A percentile compares a stretch with the other conserved stretches of the same genome.
Conservation (phyloP, 2,329 filamentous ascomycete species). For the Eutypa lata region DNA sequence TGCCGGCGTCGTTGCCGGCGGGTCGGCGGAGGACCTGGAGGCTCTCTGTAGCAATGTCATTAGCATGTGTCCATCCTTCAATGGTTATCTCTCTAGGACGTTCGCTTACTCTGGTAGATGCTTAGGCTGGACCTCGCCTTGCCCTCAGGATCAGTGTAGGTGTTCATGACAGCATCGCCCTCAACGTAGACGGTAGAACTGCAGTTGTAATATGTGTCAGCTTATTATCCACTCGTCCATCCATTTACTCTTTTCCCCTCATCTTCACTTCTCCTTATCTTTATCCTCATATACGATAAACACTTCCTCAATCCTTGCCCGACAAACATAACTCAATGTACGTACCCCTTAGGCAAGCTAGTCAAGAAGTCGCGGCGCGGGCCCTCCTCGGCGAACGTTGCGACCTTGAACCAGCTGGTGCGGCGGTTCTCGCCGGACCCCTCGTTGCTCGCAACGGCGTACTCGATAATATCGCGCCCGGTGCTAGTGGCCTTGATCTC, state of each 20-base stretch:
- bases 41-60: slow-evolving; percentile 32
- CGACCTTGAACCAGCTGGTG: slow-evolving; percentile 83
- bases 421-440: slow-evolving; percentile 68
- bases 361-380: slow-evolving; percentile 68
- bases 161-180: slow-evolving; percentile 69
- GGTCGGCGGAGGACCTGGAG: slow-evolving; percentile 44
- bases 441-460: slow-evolving; percentile 67
- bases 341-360: slow-evolving; percentile 80
- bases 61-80: neutral
- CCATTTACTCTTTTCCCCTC: neutral
- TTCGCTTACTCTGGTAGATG: slow-evolving; percentile 72
- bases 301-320: too few species aligned
- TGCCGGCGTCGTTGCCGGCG: too few species aligned
- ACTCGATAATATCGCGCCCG: slow-evolving; percentile 73
- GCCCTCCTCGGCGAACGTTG: slow-evolving; percentile 68
- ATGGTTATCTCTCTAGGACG: neutral
- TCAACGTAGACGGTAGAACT: slow-evolving; percentile 82
- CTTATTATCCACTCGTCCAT: neutral
- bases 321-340: slow-evolving; percentile 28
- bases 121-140: slow-evolving; percentile 62
- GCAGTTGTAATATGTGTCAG: slow-evolving; percentile 11
- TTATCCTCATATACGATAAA: neutral
- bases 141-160: slow-evolving; percentile 68
- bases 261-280: neutral
- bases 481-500: slow-evolving; percentile 69